Percentiles rank a stretch among this genome's conserved stretches.
phyloP scores from a whole-genome alignment of 495 filamentous ascomycete species.

The Lepraria neglecta region DNA sequence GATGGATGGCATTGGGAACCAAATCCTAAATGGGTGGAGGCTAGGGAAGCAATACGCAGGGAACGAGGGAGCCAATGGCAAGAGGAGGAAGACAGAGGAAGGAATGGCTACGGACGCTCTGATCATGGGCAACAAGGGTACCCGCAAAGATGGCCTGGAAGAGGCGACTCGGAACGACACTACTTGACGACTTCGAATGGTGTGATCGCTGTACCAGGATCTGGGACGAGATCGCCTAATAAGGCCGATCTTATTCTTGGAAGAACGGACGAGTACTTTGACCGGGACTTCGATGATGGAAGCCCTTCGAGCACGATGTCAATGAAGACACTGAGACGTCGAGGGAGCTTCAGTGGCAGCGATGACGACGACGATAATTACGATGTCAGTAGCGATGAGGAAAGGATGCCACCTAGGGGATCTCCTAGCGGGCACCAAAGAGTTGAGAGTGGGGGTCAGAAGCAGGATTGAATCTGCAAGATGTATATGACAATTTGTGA shows the following conservation, averaged over 20 bases:
- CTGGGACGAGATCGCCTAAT: slow-evolving; percentile 7
- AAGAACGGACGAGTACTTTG: slow-evolving; percentile 16
- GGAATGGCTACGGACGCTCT: slow-evolving; percentile 1
- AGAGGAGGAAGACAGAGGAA: slow-evolving; percentile 30
- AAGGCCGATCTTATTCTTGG: slow-evolving; percentile 19
- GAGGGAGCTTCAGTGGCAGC: slow-evolving; percentile 41
- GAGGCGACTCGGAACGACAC: slow-evolving; percentile 16
- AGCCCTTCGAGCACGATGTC: slow-evolving; percentile 47
- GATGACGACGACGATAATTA: slow-evolving; percentile 39
- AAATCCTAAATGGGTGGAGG: slow-evolving; percentile 62
- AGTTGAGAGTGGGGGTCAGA: slow-evolving; percentile 9
- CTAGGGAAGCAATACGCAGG: slow-evolving; percentile 51
- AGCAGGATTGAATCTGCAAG: slow-evolving; percentile 17
- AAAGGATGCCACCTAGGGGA: neutral
- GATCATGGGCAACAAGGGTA: slow-evolving; percentile 15
- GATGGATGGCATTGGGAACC: slow-evolving; percentile 97
- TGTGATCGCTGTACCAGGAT: slow-evolving; percentile 11
- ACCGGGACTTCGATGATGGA: slow-evolving; percentile 28
- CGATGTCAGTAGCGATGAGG: slow-evolving; percentile 28
- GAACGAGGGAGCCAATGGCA: slow-evolving; percentile 53
- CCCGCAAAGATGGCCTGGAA: slow-evolving; percentile 28
- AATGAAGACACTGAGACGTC: slow-evolving; percentile 46
- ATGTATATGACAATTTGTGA: too few relatives aligned
- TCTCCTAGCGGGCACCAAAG: slow-evolving; percentile 2
- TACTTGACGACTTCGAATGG: slow-evolving; percentile 23